A percentile compares a stretch with the other conserved stretches of the same genome.
These are phyloP conservation scores for Auriscalpium microsporum DNA, from an alignment of 768 basidiomycete species.

Conservation along the genomic window DNA sequence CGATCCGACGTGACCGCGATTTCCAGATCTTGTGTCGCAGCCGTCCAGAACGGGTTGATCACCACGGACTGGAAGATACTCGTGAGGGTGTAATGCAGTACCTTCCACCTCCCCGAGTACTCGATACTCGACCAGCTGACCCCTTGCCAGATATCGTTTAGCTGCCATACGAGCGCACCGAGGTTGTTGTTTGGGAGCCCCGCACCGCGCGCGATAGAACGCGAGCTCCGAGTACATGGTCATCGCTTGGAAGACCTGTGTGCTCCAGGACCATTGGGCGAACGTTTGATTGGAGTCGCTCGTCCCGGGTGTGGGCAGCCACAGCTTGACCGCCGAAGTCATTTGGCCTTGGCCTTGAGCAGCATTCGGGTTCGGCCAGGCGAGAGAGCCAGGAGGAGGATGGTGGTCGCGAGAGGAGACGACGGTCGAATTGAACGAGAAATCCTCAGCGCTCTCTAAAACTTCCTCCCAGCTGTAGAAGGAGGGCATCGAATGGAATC, in stretches of 20 bases:
- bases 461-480: conserved; percentile 56
- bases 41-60: conserved; percentile 51
- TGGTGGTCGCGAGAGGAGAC: conserved; percentile 51
- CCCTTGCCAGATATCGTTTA: conserved; percentile 56
- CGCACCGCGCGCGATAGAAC: conserved; percentile 51
- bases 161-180: conserved; percentile 50
- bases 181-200: conserved; percentile 50
- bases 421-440: conserved; percentile 48
- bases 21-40: conserved; percentile 37
- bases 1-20: conserved; percentile 44
- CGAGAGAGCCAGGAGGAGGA: conserved; percentile 41
- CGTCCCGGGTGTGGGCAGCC: conserved; percentile 45
- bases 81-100: conserved; percentile 43
- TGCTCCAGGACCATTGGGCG: conserved; percentile 56
- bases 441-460: conserved; percentile 39
- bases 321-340: conserved; percentile 40
- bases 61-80: conserved; percentile 37
- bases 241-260: conserved; percentile 54
- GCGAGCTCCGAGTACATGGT: conserved; percentile 47
- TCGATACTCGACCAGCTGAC: conserved; percentile 48
- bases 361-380: conserved; percentile 51
- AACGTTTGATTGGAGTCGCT: conserved; percentile 48
- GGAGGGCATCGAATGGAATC: conserved; percentile 57
- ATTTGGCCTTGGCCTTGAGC: conserved; percentile 44
- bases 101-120: conserved; percentile 54